Evolutionary conservation across 2,329 filamentous ascomycete genomes (phyloP).

Genomic region (Trichoderma harzianum): DNA sequence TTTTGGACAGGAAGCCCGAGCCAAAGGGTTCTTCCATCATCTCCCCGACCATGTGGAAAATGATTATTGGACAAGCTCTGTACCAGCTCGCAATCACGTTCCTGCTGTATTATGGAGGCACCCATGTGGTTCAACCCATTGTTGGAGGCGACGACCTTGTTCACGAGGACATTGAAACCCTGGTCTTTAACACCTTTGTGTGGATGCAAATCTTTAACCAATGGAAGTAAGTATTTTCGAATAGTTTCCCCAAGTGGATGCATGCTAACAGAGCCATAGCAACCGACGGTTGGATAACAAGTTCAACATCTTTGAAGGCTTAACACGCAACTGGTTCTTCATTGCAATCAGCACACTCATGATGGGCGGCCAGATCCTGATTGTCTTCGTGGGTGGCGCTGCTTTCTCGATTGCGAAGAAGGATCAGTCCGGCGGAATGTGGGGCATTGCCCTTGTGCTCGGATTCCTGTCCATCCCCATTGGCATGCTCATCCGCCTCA

Average conservation of each 20-base stretch:
- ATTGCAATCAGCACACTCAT: conserved; percentile 80
- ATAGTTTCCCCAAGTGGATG: neutral
- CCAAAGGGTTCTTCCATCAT: conserved; percentile 61
- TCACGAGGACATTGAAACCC: conserved; percentile 60
- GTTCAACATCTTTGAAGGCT: conserved; percentile 92
- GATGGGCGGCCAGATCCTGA: conserved; percentile 84
- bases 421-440: conserved; percentile 68
- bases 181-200: conserved; percentile 97
- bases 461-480: conserved; percentile 82
- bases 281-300: conserved; percentile 91
- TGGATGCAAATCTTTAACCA: conserved; percentile 99
- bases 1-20: conserved; percentile 72
- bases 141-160: conserved; percentile 43
- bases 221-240: conserved; percentile 70
- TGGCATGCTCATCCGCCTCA: conserved; percentile 73
- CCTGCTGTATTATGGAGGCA: conserved; percentile 73
- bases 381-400: conserved; percentile 78
- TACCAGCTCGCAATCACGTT: conserved; percentile 83
- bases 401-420: conserved; percentile 70
- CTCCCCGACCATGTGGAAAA: conserved; percentile 96
- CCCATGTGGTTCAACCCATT: conserved; percentile 33
- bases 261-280: conserved; percentile 38
- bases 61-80: conserved; percentile 90
- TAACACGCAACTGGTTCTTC: conserved; percentile 85
- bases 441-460: conserved; percentile 82